Conservation (phyloP, 2,329 filamentous ascomycete genomes). For the Scytalidium lignicola region DNA sequence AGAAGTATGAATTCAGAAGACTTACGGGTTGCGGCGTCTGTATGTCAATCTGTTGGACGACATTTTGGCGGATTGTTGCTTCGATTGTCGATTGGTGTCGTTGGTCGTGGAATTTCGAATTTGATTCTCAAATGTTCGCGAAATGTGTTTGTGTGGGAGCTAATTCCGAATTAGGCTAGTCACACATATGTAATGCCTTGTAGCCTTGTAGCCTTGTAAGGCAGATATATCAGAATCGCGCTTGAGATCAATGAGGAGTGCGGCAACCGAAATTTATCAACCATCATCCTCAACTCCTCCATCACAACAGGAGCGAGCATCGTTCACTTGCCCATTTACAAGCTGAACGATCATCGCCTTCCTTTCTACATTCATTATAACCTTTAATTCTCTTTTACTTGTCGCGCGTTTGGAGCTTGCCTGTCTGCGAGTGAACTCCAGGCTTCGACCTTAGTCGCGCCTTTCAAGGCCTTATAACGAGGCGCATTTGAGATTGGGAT, state of each 20-base stretch:
- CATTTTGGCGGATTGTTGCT: slow-evolving; percentile 37
- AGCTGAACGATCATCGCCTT: background rate
- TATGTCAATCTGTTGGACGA: slow-evolving; percentile 43
- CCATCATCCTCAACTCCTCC: slow-evolving; percentile 4
- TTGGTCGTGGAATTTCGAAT: slow-evolving; percentile 8
- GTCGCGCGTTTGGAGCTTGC: background rate
- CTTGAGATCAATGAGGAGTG: slow-evolving; percentile 1
- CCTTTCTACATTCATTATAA: background rate
- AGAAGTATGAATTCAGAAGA: slow-evolving; percentile 1
- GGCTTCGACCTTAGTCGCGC: background rate
- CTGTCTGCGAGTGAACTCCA: too few relatives aligned
- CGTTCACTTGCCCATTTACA: background rate
- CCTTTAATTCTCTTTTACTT: background rate
- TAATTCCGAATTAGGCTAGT: slow-evolving; percentile 15
- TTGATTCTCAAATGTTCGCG: slow-evolving; percentile 3
- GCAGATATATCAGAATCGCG: slow-evolving; percentile 2
- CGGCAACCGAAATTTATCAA: background rate
- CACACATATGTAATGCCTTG: background rate
- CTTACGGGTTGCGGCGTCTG: slow-evolving; percentile 74
- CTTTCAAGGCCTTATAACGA: background rate
- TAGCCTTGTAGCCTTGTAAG: background rate
- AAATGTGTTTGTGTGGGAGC: slow-evolving; percentile 32
- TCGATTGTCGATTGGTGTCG: slow-evolving; percentile 29
- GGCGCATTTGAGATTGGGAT: background rate
- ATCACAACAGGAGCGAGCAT: slow-evolving; percentile 16